Base-by-base conservation (phyloP, 192 early-diverging fungal species). In the Coemansia erecta region DNA sequence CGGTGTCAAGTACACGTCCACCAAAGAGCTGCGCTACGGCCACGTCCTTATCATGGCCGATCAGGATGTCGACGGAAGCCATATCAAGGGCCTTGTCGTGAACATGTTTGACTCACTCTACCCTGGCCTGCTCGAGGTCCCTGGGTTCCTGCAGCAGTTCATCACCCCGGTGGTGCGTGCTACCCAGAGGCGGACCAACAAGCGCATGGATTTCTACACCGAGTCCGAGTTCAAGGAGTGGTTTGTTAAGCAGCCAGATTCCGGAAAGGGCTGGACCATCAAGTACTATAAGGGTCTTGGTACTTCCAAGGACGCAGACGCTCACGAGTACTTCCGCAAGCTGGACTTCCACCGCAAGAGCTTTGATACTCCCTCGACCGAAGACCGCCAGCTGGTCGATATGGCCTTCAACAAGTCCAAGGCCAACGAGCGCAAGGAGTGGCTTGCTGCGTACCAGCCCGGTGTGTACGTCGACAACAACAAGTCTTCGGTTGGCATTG, bases 241-340 rank as follows among this genome's bases (percentile, higher is more conserved):
- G 95, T 84, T 85, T 66, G 85, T 83, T 37, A 51, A 62, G 45
- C 67, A 71, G 31, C 81, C 90, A 45, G 81, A 90, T 23, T 73
- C 87, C 24, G 87, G 87, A 1, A 87, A 85, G 53, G 87, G 86
- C 15, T 99, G 92, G 90, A 77, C 59, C 23, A 84, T 90, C 51
- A 99, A 97, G 76, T 99, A 99, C 85, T 99, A 91, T 73, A 97
- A 99, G 86, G 95, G 94, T 85, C 75, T 98, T 72, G 96, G 96
- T 73, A 95, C 94, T 8, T 91, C 86, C 50, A 86, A 85, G 17
- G 83, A 85, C 37, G 68, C 82, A 11, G 95, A 99, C 57, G 92
- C 92, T 7, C 90, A 89, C 75, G 82, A 90, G 68, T 99, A 99
- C 68, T 99, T 99, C 80, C 76, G 82, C n/a, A 79, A 88, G 41